Evolutionary conservation across 2,329 filamentous ascomycete genomes (phyloP).

Genomic region (Talaromyces sp.): DNA sequence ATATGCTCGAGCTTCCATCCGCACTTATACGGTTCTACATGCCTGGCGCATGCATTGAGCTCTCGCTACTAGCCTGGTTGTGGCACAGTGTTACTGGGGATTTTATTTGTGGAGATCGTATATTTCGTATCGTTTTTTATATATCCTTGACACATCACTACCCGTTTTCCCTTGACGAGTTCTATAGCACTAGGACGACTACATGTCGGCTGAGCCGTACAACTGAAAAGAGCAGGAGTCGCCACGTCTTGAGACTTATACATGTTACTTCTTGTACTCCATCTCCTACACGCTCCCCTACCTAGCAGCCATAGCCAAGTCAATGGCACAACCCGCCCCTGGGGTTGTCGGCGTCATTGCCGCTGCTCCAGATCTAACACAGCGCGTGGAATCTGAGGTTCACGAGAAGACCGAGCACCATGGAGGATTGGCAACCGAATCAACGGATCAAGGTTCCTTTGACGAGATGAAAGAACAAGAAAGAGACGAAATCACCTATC

Average conservation of each 20-base stretch:
- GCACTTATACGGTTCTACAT: background rate
- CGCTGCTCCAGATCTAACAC: background rate
- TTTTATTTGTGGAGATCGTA: background rate
- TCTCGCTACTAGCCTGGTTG: background rate
- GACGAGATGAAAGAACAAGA: conserved; percentile 11
- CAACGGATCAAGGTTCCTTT: conserved; percentile 7
- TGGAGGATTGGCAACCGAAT: background rate
- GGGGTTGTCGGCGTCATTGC: conserved; percentile 1
- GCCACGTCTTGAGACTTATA: background rate
- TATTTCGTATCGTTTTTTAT: background rate
- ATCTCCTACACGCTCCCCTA: too few relatives aligned
- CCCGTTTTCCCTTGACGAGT: background rate
- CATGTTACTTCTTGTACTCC: too few relatives aligned
- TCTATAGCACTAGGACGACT: background rate
- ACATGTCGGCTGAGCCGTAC: background rate
- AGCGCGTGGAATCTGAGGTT: background rate
- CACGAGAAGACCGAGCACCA: background rate
- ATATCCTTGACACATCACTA: background rate
- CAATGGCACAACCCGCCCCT: background rate
- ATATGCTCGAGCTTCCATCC: background rate
- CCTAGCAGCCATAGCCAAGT: background rate
- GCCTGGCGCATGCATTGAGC: background rate
- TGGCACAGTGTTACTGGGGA: background rate
- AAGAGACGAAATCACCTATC: conserved; percentile 9
- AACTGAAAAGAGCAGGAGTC: background rate